Base-by-base conservation (phyloP, 1,284 basidiomycete species). In the Leccinum fallax region DNA sequence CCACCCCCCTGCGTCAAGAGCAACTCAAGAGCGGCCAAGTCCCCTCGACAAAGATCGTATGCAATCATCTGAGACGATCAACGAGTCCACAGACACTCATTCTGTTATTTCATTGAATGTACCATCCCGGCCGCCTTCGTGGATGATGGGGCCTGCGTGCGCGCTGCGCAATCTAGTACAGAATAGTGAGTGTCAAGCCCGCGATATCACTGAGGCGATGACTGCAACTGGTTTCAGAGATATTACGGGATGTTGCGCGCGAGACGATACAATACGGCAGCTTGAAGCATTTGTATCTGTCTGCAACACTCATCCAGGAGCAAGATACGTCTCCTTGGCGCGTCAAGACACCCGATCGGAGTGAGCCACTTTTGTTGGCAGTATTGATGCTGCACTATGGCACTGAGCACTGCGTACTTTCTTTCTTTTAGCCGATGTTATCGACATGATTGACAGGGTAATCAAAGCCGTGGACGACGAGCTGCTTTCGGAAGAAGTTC, bases 381-480 rank as follows among this genome's bases (percentile, higher is more conserved):
- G 15, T 51, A 32, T 53, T 1, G 10, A n/a, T 2, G 16, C 28
- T 53, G 10, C 52, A 7, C n/a, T 2, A n/a, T 19, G 19, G 19
- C 32, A 30, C 28, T 21, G 19, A 38, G 28, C 28, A 15, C n/a
- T 54, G n/a, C 0, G 7, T 6, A 15, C 13, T 36, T 36, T 0
- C 13, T 58, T 26, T 26, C 13, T 26, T 21, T 32, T 21, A 72
- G 73, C 24, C 2, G 63, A 72, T 10, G 63, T 72, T 13, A 49
- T 59, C 5, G 43, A 57, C 2, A 66, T 64, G 61, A 55, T 75
- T 2, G 70, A 72, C 34, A 73, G 64, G 53, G 60, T 71, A 65
- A 65, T 72, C 54, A 64, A 60, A n/a, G 53, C 61, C 0, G 36
- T 73, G 26, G 73, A 72, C 5, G 69, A 48, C 10, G 65, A 65